Percentiles rank a stretch among this genome's conserved stretches.
Evolutionary conservation across 1,139 yeast species (phyloP).

Genomic region (Hemisphaericaspora xylofermentans): DNA sequence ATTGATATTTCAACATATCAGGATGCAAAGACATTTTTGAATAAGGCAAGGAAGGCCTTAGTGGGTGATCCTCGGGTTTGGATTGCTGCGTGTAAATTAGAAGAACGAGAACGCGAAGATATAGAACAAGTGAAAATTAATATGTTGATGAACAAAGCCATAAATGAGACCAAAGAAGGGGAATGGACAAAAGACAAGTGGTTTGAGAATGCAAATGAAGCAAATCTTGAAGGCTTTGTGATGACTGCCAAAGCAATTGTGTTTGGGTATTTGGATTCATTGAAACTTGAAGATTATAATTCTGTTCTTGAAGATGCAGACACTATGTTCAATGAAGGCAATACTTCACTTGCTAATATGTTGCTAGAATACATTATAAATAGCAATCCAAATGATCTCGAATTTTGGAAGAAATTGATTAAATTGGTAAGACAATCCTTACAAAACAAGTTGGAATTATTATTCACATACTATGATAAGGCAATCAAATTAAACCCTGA

Average conservation of each 20-base stretch:
- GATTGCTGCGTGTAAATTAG: slow-evolving; percentile 70
- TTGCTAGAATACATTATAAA: slow-evolving; percentile 50
- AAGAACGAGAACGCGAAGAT: slow-evolving; percentile 50
- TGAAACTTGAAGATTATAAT: slow-evolving; percentile 24
- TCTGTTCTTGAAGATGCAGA: slow-evolving; percentile 35
- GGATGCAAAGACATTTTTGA: slow-evolving; percentile 55
- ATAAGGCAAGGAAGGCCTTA: slow-evolving; percentile 57
- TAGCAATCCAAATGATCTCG: slow-evolving; percentile 46
- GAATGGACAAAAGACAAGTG: slow-evolving; percentile 38
- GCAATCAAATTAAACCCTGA: slow-evolving; percentile 50
- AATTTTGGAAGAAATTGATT: slow-evolving; percentile 58
- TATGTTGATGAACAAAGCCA: slow-evolving; percentile 53
- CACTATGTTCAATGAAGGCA: slow-evolving; percentile 23
- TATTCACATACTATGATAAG: slow-evolving; percentile 52
- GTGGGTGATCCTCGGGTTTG: slow-evolving; percentile 59
- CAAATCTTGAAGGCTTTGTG: slow-evolving; percentile 37
- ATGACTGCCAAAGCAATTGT: slow-evolving; percentile 43
- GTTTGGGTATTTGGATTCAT: slow-evolving; percentile 18
- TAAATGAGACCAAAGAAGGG: slow-evolving; percentile 30
- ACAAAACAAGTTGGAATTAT: slow-evolving; percentile 21
- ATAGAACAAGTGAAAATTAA: slow-evolving; percentile 35
- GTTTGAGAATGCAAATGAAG: slow-evolving; percentile 37
- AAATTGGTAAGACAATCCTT: slow-evolving; percentile 39
- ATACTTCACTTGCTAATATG: slow-evolving; percentile 39
- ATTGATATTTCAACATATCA: slow-evolving; percentile 45